phyloP scores from a whole-genome alignment of 352 stramenopile species.

The Elongisporangium prolatum region DNA sequence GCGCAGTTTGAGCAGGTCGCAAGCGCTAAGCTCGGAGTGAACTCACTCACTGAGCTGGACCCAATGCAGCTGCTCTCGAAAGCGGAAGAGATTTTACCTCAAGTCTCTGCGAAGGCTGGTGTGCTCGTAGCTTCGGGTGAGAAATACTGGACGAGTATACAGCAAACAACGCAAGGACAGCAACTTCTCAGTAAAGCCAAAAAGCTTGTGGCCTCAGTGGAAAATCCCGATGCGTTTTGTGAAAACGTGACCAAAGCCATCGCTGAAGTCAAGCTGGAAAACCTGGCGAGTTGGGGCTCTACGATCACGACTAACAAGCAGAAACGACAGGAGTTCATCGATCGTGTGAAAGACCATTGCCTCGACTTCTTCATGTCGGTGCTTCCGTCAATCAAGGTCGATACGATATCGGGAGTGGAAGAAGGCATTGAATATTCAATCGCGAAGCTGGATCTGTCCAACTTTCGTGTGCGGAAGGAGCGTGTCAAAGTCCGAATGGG shows the following conservation, averaged over 20 bases:
- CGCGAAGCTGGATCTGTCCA: slow-evolving; percentile 74
- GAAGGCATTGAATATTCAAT: slow-evolving; percentile 77
- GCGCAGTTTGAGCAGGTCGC: slow-evolving; percentile 49
- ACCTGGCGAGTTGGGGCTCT: slow-evolving; percentile 58
- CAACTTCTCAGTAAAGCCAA: slow-evolving; percentile 65
- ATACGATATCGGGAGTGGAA: slow-evolving; percentile 74
- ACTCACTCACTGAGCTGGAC: slow-evolving; percentile 50
- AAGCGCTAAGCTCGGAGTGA: slow-evolving; percentile 53
- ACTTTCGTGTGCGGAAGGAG: slow-evolving; percentile 83
- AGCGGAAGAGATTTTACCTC: slow-evolving; percentile 60
- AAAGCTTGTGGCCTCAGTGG: slow-evolving; percentile 61
- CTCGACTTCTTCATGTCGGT: slow-evolving; percentile 86
- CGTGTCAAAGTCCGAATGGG: slow-evolving; percentile 83
- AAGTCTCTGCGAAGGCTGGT: slow-evolving; percentile 45
- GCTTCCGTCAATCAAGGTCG: slow-evolving; percentile 75
- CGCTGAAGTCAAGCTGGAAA: slow-evolving; percentile 59
- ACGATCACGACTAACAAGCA: slow-evolving; percentile 54
- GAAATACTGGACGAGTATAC: slow-evolving; percentile 63
- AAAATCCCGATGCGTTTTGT: slow-evolving; percentile 70
- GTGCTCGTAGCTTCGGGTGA: slow-evolving; percentile 58
- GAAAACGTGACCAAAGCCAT: slow-evolving; percentile 71
- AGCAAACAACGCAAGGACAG: slow-evolving; percentile 66
- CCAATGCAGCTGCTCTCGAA: slow-evolving; percentile 49
- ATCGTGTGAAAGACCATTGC: slow-evolving; percentile 80
- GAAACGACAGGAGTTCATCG: slow-evolving; percentile 73